Conservation (phyloP, 2,329 filamentous ascomycete species). For the Sarocladium brachiariae region DNA sequence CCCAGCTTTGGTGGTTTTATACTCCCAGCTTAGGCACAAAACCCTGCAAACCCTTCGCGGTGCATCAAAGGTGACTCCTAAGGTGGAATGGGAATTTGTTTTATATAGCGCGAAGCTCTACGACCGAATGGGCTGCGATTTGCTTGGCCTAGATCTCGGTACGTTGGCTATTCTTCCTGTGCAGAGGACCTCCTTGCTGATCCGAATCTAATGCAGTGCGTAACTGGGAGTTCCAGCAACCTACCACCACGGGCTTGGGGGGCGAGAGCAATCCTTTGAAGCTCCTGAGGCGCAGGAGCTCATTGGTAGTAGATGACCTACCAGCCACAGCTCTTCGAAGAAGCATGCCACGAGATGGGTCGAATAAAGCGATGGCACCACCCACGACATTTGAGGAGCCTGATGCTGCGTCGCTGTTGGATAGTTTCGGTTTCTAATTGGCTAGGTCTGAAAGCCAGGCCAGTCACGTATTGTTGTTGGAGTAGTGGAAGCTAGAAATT, state of each 20-base stretch:
- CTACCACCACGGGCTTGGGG: constrained; percentile 26
- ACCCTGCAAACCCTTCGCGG: constrained; percentile 78
- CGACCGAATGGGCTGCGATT: constrained; percentile 86
- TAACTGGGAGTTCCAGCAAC: constrained; percentile 71
- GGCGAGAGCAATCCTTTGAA: constrained; percentile 57
- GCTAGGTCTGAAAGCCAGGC: too few relatives aligned
- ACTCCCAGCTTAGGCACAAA: constrained; percentile 75
- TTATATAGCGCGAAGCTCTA: constrained; percentile 79
- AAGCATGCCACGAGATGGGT: constrained; percentile 34
- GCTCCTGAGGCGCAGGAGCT: constrained; percentile 64
- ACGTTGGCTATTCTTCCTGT: constrained; percentile 22
- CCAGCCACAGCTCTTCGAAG: constrained; percentile 37
- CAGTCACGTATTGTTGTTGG: too few relatives aligned
- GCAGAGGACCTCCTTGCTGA: background rate
- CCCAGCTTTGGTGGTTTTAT: constrained; percentile 79
- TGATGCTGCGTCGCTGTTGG: constrained; percentile 79
- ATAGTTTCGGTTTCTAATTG: constrained; percentile 80
- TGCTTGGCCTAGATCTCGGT: constrained; percentile 81
- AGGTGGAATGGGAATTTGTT: constrained; percentile 82
- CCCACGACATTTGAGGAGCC: constrained; percentile 86
- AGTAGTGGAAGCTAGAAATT: too few relatives aligned
- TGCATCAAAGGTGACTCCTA: constrained; percentile 72
- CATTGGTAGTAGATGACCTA: constrained; percentile 72
- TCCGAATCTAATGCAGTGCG: constrained; percentile 43
- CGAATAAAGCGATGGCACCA: constrained; percentile 43